Evolutionary conservation across 2,329 filamentous ascomycete genomes (phyloP).

Genomic region (Aureobasidium sp.): DNA sequence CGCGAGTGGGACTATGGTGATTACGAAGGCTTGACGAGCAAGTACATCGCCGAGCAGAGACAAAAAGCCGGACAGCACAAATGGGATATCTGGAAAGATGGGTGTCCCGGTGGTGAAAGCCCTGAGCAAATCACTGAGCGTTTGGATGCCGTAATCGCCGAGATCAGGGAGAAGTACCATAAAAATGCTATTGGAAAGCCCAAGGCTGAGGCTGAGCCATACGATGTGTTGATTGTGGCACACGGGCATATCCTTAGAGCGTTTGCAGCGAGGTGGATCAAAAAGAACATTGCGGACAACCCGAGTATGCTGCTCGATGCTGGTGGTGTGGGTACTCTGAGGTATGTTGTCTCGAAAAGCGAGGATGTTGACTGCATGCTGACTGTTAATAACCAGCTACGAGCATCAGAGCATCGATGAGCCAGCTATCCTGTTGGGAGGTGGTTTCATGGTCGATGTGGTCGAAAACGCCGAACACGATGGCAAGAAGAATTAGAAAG

Average conservation of each 20-base stretch:
- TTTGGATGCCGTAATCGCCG: slow-evolving; percentile 66
- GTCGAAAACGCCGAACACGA: slow-evolving; percentile 34
- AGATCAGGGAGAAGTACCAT: slow-evolving; percentile 55
- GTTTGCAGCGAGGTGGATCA: slow-evolving; percentile 80
- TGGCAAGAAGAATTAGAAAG: background rate
- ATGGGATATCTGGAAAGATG: slow-evolving; percentile 90
- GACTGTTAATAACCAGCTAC: slow-evolving; percentile 30
- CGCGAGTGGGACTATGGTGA: slow-evolving; percentile 58
- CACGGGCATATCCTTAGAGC: slow-evolving; percentile 86
- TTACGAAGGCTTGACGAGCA: slow-evolving; percentile 51
- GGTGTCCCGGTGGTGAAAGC: slow-evolving; percentile 67
- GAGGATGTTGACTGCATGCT: background rate
- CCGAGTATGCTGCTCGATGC: slow-evolving; percentile 74
- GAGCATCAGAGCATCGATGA: slow-evolving; percentile 44
- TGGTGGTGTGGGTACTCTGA: slow-evolving; percentile 45
- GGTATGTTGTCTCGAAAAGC: slow-evolving; percentile 22
- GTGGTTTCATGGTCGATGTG: slow-evolving; percentile 44
- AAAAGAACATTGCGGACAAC: slow-evolving; percentile 64
- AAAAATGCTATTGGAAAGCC: slow-evolving; percentile 46
- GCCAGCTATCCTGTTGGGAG: slow-evolving; percentile 45
- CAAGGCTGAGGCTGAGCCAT: slow-evolving; percentile 28
- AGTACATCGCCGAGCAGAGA: slow-evolving; percentile 44
- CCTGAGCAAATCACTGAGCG: slow-evolving; percentile 66
- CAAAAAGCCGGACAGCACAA: slow-evolving; percentile 42
- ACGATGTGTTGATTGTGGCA: slow-evolving; percentile 72